Evolutionary conservation across 768 basidiomycete genomes (phyloP).

Genomic region (Mycena filopes): DNA sequence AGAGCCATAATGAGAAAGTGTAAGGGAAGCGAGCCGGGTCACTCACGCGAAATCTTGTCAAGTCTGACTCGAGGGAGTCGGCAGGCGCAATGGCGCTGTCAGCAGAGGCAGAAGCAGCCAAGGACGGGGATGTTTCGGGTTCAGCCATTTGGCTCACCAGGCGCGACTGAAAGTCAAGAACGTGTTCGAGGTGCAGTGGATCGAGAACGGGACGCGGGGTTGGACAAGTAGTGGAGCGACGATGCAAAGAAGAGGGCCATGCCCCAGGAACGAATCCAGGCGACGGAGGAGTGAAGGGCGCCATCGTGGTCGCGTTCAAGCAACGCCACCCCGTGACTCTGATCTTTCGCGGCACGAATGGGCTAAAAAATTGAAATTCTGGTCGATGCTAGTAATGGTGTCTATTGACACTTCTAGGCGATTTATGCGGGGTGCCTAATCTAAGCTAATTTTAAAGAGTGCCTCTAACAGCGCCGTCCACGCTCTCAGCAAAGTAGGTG

Average conservation of each 20-base stretch:
- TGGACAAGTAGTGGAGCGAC: constrained; percentile 37
- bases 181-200: constrained; percentile 40
- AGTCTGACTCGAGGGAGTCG: constrained; percentile 35
- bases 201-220: constrained; percentile 22
- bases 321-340: constrained; percentile 8
- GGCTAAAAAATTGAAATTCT: background rate
- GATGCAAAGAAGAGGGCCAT: constrained; percentile 48
- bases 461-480: constrained; percentile 85
- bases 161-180: constrained; percentile 41
- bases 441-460: constrained; percentile 59
- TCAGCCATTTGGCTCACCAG: constrained; percentile 33
- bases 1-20: constrained; percentile 8
- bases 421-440: background rate
- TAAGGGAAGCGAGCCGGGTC: background rate
- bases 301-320: constrained; percentile 19
- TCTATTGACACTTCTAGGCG: constrained; percentile 20
- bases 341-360: background rate
- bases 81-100: constrained; percentile 24
- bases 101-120: constrained; percentile 19
- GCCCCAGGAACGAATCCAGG: constrained; percentile 52
- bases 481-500: constrained; percentile 89
- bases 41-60: constrained; percentile 36
- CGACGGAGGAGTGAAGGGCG: constrained; percentile 37
- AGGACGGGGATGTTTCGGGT: constrained; percentile 16
- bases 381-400: no score